Conservation (phyloP, 2,329 filamentous ascomycete species). For the Didymosphaeria variabile region DNA sequence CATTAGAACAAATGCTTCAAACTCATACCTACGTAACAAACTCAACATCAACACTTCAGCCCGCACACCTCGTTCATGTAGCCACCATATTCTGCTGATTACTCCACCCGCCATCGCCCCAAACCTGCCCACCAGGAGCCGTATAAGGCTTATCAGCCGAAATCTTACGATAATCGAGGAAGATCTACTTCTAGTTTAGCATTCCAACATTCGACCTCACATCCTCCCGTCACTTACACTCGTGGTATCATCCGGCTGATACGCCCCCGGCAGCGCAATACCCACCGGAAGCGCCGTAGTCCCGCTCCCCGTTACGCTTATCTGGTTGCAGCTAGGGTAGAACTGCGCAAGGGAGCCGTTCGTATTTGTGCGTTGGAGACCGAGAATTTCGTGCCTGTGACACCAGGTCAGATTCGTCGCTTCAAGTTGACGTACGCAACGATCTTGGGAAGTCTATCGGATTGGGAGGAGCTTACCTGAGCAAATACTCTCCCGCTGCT, state of each 20-base stretch:
- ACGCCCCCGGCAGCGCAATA: conserved; percentile 25
- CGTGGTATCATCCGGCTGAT: conserved; percentile 21
- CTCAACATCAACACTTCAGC: too few relatives aligned
- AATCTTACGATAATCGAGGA: conserved; percentile 20
- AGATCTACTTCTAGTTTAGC: conserved; percentile 2
- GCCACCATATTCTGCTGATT: too few relatives aligned
- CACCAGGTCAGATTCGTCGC: too few relatives aligned
- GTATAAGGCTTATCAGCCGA: conserved; percentile 20
- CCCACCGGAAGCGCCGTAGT: conserved; percentile 18
- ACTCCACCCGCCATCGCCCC: conserved; percentile 19
- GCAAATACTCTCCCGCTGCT: conserved; percentile 17
- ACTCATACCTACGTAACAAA: too few relatives aligned
- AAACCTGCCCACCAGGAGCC: conserved; percentile 18
- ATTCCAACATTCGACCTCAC: background rate
- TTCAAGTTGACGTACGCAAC: too few relatives aligned
- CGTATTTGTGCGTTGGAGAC: conserved; percentile 13
- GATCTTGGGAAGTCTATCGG: background rate
- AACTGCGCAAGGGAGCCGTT: conserved; percentile 20
- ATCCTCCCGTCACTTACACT: conserved; percentile 2
- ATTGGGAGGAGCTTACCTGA: conserved; percentile 3
- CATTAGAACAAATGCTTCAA: too few relatives aligned
- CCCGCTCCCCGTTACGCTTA: conserved; percentile 18
- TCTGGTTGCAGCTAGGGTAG: conserved; percentile 21
- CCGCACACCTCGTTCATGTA: too few relatives aligned
- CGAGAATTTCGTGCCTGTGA: conserved; percentile 21